Base-by-base conservation (phyloP, 169 alveolate genomes). In the Eimeria sp. region DNA sequence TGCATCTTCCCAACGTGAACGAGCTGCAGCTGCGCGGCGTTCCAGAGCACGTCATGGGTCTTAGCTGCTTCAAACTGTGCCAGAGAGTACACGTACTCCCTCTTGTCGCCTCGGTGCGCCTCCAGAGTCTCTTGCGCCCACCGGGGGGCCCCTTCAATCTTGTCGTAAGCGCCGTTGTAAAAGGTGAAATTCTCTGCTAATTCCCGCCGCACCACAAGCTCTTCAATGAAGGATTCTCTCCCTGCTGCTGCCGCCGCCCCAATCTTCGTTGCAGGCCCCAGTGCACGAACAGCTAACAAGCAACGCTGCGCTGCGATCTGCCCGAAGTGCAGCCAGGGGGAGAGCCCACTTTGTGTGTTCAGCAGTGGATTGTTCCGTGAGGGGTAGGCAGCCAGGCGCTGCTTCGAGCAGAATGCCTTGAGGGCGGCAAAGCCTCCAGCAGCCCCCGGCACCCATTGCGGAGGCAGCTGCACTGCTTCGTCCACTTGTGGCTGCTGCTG, bases 31-130 rank as follows among this genome's bases (percentile, higher is more conserved):
- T 98, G 98, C 16, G 98, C 95, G 43, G 98, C 97, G 73, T 97
- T 98, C 99, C 99, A 98, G 92, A 97, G 78, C 11, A 87, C 97
- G 92, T 96, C 98, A 67, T 98, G 98, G 18, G 99, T 98, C 94
- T 97, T 97, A 47, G 97, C 98, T n/a, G 51, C 90, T 95, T 97
- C 97, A 49, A 97, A 97, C 14, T 96, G 96, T 73, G 95, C 92
- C 5, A 97, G 95, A 5, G 96, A 80, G 47, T 94, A 95, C 13
- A 61, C 58, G 40, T 88, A 20, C 54, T 96, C 98, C 40, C 99
- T 96, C 78, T 96, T 97, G 72, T 98, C 99, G 11, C 95, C 67
- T 27, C 88, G 95, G 82, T 97, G 98, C 76, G 82, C 96, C 73
- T 76, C 87, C n/a, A 97, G 88, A 27, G 98, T 95, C 51, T 97